Base-by-base conservation (phyloP, 2,329 filamentous ascomycete genomes). In the Colletotrichum tropicale region DNA sequence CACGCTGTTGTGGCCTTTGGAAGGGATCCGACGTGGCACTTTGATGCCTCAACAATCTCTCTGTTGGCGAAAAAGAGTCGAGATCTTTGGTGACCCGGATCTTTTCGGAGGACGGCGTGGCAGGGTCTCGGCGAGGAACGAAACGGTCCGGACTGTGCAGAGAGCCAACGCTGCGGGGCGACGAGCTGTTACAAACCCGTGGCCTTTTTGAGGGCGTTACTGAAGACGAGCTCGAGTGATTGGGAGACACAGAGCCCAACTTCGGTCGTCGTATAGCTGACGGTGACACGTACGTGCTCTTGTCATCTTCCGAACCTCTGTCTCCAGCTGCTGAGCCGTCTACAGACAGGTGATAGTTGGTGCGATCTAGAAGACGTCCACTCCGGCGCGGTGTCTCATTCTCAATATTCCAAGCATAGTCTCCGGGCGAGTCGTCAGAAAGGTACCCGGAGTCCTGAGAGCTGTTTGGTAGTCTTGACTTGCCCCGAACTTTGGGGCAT, bases 101-200 rank as follows among this genome's bases (percentile, higher is more conserved):
- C 66, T 85, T 87, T 68, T 91, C 87, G 4, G 83, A 81, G 4
- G 81, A 70, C 10, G 86, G 80, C 21, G 83, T 81, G 1, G 77
- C 75, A 16, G 79, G 76, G 43, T 86, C 82, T 74, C 88, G 84
- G 10, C 81, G 81, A 15, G 90, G 88, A 6, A 92, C 84, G 77
- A 91, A 92, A 62, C 90, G 87, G 77, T 92, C 89, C 5, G 86
- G 82, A 36, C 34, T 32, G 24, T 61, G 32, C 13, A 72, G 13
- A 60, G 70, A 72, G 10, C 62, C 26, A 28, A 18, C 12, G 34
- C 15, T 61, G n/a, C 8, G 15, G 4, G n/a, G 43, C 13, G 60
- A 13, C 12, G 43, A 16, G n/a, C n/a, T 55, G n/a, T 28, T 8
- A 24, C 26, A 48, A 21, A 12, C 48, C 21, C n/a, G 38, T 28